Base-by-base conservation (phyloP, 2,329 filamentous ascomycete species). In the Dactylonectria estremocensis region DNA sequence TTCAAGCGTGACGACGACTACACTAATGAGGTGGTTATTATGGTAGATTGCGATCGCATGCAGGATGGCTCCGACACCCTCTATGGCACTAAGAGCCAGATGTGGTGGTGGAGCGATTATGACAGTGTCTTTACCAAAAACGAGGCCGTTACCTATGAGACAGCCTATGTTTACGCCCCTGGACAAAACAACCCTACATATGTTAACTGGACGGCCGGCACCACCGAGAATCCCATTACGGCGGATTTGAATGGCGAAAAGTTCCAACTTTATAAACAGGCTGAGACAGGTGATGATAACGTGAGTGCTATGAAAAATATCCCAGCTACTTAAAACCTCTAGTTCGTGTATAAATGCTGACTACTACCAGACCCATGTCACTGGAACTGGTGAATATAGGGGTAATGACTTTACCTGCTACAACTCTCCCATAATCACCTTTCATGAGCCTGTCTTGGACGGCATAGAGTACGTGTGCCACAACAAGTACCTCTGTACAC, bases 1-100 rank as follows among this genome's bases (percentile, higher is more conserved):
- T 46, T 13, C 6, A 46, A 46, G n/a, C 43, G 43, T 8, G 43
- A 8, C 9, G 43, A 46, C 43, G 43, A 46, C 43, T 46, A 46
- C 43, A 46, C 43, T n/a, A 46, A 46, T n/a, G 43, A 46, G n/a
- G 43, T 46, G 16, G 43, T 46, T n/a, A 18, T 46, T n/a, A 46
- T 46, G 43, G 16, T 46, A 16, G n/a, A 46, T 16, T 46, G 43
- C 43, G 4, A 46, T 10, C 43, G n/a, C 43, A 46, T 46, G 43
- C 43, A 46, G n/a, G 43, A 46, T 13, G 43, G 4, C 43, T 46
- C 43, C 18, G 43, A 46, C 10, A 46, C 43, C 43, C 43, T 11
- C 43, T 46, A 5, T 46, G 43, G 43, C 10, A 18, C 16, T 18
- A 46, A 46, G 43, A n/a, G 20, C 43, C 43, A 46, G 43, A 46